Conservation (phyloP, 441 rosid species). For the Eutrema salsugineum region DNA sequence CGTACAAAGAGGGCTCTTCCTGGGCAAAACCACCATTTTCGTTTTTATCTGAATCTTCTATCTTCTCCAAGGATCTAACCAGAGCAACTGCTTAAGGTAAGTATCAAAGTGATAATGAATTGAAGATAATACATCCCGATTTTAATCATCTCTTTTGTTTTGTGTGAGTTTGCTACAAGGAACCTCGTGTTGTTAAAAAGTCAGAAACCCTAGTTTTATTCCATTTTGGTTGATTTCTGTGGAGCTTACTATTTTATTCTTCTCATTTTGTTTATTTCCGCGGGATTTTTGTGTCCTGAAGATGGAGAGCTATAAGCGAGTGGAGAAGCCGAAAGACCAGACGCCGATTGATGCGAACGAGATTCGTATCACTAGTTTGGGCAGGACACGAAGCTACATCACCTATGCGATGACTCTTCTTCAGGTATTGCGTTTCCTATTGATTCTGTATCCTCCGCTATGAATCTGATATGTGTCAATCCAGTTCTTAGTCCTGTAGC, state of each 20-base stretch:
- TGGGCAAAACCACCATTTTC: slow-evolving; percentile 14
- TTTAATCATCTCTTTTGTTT: background rate
- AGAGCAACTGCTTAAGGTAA: slow-evolving; percentile 20
- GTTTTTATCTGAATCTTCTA: slow-evolving; percentile 14
- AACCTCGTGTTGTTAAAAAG: background rate
- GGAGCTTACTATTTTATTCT: background rate
- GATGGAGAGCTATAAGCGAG: slow-evolving; percentile 75
- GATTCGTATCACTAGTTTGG: slow-evolving; percentile 66
- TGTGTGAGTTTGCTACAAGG: background rate
- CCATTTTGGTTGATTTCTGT: background rate
- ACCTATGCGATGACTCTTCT: slow-evolving; percentile 67
- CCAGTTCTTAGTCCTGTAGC: background rate
- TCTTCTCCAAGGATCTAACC: slow-evolving; percentile 7
- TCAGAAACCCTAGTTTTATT: slow-evolving; percentile 16
- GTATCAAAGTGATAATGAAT: background rate
- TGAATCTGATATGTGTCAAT: slow-evolving; percentile 13
- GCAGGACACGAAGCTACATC: slow-evolving; percentile 68
- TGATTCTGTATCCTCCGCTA: background rate
- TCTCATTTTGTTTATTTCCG: background rate
- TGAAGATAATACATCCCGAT: background rate
- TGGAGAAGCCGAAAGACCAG: slow-evolving; percentile 55
- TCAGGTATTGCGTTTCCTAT: slow-evolving; percentile 35
- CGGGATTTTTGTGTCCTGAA: background rate
- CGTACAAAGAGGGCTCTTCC: slow-evolving; percentile 30
- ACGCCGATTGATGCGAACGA: slow-evolving; percentile 63